A percentile compares a stretch with the other conserved stretches of the same genome.
phyloP scores from a whole-genome alignment of 1,284 basidiomycete genomes.

The Vanrija sp. region DNA sequence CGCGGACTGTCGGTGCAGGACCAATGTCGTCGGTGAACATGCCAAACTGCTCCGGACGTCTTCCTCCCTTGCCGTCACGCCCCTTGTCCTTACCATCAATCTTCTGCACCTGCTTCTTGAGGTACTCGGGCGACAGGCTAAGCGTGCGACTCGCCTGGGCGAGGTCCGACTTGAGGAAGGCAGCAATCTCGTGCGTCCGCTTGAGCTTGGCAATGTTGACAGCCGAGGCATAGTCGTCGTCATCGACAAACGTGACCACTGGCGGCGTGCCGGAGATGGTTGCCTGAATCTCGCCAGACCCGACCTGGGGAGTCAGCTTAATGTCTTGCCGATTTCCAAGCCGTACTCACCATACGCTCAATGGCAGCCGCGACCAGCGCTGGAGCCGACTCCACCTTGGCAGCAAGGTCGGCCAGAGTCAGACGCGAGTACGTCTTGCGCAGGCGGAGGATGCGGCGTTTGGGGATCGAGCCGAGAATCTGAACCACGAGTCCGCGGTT shows the following conservation, averaged over 20 bases:
- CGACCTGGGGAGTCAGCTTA: conserved; percentile 13
- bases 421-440: conserved; percentile 34
- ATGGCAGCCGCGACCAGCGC: conserved; percentile 14
- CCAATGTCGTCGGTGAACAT: conserved; percentile 1
- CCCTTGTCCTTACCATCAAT: conserved; percentile 6
- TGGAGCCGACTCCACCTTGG: conserved; percentile 12
- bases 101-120: conserved; percentile 20
- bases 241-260: conserved; percentile 33
- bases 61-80: neutral
- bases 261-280: conserved; percentile 11
- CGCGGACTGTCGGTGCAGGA: conserved; percentile 6
- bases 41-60: conserved; percentile 1
- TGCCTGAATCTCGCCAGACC: conserved; percentile 19
- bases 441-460: conserved; percentile 29
- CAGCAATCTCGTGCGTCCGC: conserved; percentile 14
- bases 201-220: conserved; percentile 16
- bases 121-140: conserved; percentile 28
- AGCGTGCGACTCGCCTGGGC: conserved; percentile 17
- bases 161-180: conserved; percentile 25
- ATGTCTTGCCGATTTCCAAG: too few species aligned
- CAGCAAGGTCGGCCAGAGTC: conserved; percentile 24
- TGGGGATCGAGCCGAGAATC: conserved; percentile 30
- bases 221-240: conserved; percentile 17
- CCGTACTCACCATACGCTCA: conserved; percentile 28
- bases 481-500: conserved; percentile 34